These are phyloP conservation scores for Chaetomium olivaceum DNA, from an alignment of 2,329 filamentous ascomycete species.

Conservation along the genomic window DNA sequence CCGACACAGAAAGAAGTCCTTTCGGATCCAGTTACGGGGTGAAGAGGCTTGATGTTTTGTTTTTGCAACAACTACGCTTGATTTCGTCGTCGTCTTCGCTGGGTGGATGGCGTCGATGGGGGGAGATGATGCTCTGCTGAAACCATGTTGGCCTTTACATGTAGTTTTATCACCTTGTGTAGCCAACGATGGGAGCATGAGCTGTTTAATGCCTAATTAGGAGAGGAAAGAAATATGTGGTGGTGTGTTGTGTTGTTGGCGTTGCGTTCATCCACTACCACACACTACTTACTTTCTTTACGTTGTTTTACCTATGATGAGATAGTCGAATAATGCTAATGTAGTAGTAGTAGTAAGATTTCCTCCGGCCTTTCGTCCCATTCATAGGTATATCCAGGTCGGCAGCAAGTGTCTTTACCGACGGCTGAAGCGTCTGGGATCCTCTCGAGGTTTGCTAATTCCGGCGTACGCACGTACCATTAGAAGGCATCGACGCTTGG, in stretches of 20 bases:
- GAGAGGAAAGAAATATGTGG: not conserved
- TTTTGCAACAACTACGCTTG: not conserved
- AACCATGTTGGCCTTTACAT: not conserved
- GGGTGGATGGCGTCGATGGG: not conserved
- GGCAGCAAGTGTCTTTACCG: not conserved
- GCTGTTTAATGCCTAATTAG: constrained; percentile 4
- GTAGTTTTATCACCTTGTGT: not conserved
- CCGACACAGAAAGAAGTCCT: not conserved
- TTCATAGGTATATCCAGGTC: not conserved
- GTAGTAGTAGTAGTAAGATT: not conserved
- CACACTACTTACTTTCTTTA: not conserved
- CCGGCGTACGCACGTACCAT: not conserved
- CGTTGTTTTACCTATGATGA: not conserved
- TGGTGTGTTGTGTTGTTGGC: not conserved
- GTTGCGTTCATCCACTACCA: not conserved
- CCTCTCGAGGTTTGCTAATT: not conserved
- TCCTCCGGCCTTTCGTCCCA: not conserved
- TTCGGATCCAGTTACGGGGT: not conserved
- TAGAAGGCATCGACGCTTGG: not conserved
- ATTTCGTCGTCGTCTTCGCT: not conserved
- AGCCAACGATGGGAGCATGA: not conserved
- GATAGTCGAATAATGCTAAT: not conserved
- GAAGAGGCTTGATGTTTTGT: not conserved
- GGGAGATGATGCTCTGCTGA: not conserved
- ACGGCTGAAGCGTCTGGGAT: not conserved